Conservation (phyloP, 1,284 basidiomycete species). For the Boletus hoseneyae region DNA sequence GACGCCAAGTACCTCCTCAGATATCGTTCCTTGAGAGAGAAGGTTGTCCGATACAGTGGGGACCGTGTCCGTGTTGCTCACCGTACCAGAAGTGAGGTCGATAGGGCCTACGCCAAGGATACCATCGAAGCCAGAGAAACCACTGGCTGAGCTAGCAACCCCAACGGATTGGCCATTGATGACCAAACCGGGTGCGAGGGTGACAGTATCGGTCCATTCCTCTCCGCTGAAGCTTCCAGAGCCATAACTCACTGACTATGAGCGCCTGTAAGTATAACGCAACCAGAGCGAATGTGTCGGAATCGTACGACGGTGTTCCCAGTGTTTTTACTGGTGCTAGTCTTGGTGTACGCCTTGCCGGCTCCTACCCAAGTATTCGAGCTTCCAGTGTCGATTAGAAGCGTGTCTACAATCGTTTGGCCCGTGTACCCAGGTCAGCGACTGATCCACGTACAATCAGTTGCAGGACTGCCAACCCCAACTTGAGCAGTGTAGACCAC, state of each 20-base stretch:
- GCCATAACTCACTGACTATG: slow-evolving; percentile 36
- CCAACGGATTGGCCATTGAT: slow-evolving; percentile 51
- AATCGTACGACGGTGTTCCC: background rate
- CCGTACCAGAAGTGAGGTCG: too few species aligned
- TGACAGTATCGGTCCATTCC: slow-evolving; percentile 38
- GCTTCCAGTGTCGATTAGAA: slow-evolving; percentile 2
- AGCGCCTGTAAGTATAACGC: background rate
- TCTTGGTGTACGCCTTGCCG: background rate
- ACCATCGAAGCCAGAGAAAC: too few species aligned
- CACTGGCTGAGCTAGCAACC: slow-evolving; percentile 33
- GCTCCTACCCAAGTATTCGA: slow-evolving; percentile 4
- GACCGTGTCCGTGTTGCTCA: too few species aligned
- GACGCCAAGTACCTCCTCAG: too few species aligned
- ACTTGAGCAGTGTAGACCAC: slow-evolving; percentile 37
- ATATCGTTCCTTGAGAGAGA: too few species aligned
- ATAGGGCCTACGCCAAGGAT: too few species aligned
- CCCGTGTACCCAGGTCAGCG: background rate
- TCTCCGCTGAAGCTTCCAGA: slow-evolving; percentile 42
- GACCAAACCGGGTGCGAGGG: slow-evolving; percentile 40
- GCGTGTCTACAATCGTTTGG: background rate
- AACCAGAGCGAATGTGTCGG: background rate
- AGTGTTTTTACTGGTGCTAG: slow-evolving; percentile 3
- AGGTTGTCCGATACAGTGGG: too few species aligned
- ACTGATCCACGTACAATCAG: slow-evolving; percentile 32
- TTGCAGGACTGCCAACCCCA: slow-evolving; percentile 44